Base-by-base conservation (phyloP, 2,329 filamentous ascomycete species). In the Tolypocladium ophioglossoides region DNA sequence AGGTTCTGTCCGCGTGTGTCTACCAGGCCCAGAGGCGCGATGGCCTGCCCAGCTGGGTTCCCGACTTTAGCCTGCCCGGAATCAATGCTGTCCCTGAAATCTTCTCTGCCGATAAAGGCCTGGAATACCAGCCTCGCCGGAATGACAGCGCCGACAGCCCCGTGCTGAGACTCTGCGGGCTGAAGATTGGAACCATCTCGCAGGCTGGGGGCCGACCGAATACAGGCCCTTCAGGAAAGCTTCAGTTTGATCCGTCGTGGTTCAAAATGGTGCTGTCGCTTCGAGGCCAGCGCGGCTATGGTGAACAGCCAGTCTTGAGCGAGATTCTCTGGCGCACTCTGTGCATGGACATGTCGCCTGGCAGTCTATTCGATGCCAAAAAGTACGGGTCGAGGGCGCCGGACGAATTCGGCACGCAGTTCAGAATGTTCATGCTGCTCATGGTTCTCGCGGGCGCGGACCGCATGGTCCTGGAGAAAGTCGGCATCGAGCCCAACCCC, bases 371-470 rank as follows among this genome's bases (percentile, higher is more conserved):
- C 55, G 53, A 61, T 44, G 50, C 57, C 5, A 35, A 47, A 10
- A 50, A 54, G 24, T 59, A 56, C 52, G 55, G 57, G 9, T 14
- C 30, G 7, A 40, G 52, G 20, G 59, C 61, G 11, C 61, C 62
- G 0, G 58, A 58, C n/a, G 57, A 58, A 10, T 57, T 61, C 10
- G 57, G 57, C 1, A 22, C 40, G 6, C 59, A 64, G 52, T 64
- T 63, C 53, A 54, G 54, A 16, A 55, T 57, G 14, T 61, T 64
- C 37, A 52, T 62, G 37, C 34, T 61, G 37, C 54, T 63, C n/a
- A 54, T 61, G 55, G 59, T 64, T 7, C 55, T 63, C 48, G 63
- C 68, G 7, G 67, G 66, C 51, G 69, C 69, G 18, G 71, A 71
- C 55, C 64, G 65, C 24, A 64, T 61, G 37, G 63, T 67, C 2